Conservation (phyloP, 1,139 yeast species). For the Kurtzmaniella quercitrusa region DNA sequence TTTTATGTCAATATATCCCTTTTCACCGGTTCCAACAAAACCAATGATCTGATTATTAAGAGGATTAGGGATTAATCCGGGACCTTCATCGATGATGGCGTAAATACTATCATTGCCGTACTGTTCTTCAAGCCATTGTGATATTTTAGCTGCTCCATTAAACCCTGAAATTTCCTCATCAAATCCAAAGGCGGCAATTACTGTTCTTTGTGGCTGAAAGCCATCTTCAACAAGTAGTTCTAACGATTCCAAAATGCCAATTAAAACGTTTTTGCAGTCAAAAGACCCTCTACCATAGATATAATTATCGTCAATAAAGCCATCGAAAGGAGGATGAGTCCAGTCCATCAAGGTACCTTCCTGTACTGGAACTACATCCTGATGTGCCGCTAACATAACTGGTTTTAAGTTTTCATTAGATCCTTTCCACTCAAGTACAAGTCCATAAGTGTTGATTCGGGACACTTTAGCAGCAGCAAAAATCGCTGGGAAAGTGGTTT, state of each 20-base stretch:
- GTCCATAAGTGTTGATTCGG: slow-evolving; percentile 19
- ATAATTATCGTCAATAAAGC: slow-evolving; percentile 12
- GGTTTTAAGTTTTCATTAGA: slow-evolving; percentile 15
- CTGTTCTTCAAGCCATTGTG: slow-evolving; percentile 37
- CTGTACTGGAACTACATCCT: slow-evolving; percentile 20
- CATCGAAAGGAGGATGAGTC: slow-evolving; percentile 19
- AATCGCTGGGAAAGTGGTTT: slow-evolving; percentile 17
- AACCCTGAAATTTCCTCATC: slow-evolving; percentile 69
- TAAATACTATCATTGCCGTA: slow-evolving; percentile 57
- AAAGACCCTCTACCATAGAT: slow-evolving; percentile 66
- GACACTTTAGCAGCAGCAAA: slow-evolving; percentile 13
- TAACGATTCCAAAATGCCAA: slow-evolving; percentile 56
- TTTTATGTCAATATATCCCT: slow-evolving; percentile 54
- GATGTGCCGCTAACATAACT: slow-evolving; percentile 19
- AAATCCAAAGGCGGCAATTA: slow-evolving; percentile 61
- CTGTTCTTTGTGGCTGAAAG: slow-evolving; percentile 51
- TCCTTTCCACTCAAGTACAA: slow-evolving; percentile 20
- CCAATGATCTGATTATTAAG: slow-evolving; percentile 24
- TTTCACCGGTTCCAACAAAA: slow-evolving; percentile 51
- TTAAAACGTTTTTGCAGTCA: slow-evolving; percentile 59
- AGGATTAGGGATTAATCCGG: slow-evolving; percentile 24
- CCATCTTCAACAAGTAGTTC: slow-evolving; percentile 43
- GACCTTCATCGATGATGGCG: slow-evolving; percentile 64
- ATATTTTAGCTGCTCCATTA: slow-evolving; percentile 49
- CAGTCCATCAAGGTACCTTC: slow-evolving; percentile 16